phyloP scores from a whole-genome alignment of 805 yeast genomes.

The Suhomyces sp. region DNA sequence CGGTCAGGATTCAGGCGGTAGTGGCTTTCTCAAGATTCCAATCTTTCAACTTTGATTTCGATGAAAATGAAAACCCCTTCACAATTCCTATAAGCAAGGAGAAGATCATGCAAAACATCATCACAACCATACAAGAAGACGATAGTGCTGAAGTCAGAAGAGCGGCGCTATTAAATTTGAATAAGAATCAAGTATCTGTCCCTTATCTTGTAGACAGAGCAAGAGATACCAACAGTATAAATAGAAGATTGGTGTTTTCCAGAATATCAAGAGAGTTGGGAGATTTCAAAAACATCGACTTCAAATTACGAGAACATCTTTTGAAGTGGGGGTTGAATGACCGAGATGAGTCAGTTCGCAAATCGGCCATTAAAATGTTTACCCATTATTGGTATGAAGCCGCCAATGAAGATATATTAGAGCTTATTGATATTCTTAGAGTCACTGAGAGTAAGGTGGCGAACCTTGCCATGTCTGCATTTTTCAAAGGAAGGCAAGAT shows the following conservation, averaged over 20 bases:
- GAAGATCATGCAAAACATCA: constrained; percentile 7
- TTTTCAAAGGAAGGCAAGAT: constrained; percentile 64
- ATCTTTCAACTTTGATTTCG: constrained; percentile 33
- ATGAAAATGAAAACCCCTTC: constrained; percentile 24
- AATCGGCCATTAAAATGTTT: constrained; percentile 71
- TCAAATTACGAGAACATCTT: constrained; percentile 59
- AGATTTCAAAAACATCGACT: constrained; percentile 51
- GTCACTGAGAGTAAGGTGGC: constrained; percentile 69
- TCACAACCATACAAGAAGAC: constrained; percentile 63
- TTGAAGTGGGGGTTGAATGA: constrained; percentile 86
- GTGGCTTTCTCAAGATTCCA: constrained; percentile 79
- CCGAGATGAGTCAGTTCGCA: constrained; percentile 69
- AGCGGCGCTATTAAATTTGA: constrained; percentile 72
- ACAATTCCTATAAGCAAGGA: constrained; percentile 10
- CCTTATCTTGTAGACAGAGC: constrained; percentile 74
- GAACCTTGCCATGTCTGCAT: constrained; percentile 58
- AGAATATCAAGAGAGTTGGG: constrained; percentile 66
- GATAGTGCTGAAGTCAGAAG: constrained; percentile 86
- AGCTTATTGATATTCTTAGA: constrained; percentile 67
- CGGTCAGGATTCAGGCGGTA: constrained; percentile 80
- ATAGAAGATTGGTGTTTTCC: constrained; percentile 70
- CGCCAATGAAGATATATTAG: constrained; percentile 67
- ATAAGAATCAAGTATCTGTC: constrained; percentile 50
- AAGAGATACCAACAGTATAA: constrained; percentile 69
- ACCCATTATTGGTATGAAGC: constrained; percentile 68